Evolutionary conservation across 805 yeast genomes (phyloP), one percentile per base, ranked within the genome.

Genomic region (Scheffersomyces amazonensis): DNA sequence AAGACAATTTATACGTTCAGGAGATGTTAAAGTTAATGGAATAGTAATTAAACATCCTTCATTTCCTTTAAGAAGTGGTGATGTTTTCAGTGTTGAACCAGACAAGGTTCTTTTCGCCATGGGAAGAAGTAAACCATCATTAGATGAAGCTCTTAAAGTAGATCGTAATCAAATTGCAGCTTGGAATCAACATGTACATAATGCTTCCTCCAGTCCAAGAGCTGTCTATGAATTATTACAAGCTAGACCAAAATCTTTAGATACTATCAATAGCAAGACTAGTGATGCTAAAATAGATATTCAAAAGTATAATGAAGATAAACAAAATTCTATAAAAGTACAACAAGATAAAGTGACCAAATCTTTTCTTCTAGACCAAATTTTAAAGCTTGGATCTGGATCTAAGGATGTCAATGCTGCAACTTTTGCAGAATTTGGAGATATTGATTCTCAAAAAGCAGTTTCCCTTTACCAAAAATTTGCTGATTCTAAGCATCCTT

Each of bases 1-100:
- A 2, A 78, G 96, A 50, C 89, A 86, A 56, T 88, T 85, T 53
- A 81, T 93, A 42, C 62, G 86, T 12, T 80, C 80, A 33, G 95
- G 96, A 1, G 71, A 82, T 47, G 98, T 91, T 10, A 69, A 72
- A 46, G 98, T 91, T 28, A 93, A 91, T 56, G 97, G 96, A 8
- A 76, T 83, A 24, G 71, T 69, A 12, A 82, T 90, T 43, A 76
- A 74, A 50, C 87, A 85, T 50, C 96, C 97, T 4, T 79, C 88
- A 5, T 91, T 73, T 59, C 78, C 82, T 10, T 71, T 91, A 53
- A 68, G 75, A 45, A 80, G 91, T 11, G 98, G 98, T 31, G 99
- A 91, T 62, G 68, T 90, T 31, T 89, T 90, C 63, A 71, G 80
- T 43, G 96, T 90, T 28, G 78, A 75, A 35, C 97, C 98, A 9